Base-by-base conservation (phyloP, 345 rosid species). In the Gossypium australe region DNA sequence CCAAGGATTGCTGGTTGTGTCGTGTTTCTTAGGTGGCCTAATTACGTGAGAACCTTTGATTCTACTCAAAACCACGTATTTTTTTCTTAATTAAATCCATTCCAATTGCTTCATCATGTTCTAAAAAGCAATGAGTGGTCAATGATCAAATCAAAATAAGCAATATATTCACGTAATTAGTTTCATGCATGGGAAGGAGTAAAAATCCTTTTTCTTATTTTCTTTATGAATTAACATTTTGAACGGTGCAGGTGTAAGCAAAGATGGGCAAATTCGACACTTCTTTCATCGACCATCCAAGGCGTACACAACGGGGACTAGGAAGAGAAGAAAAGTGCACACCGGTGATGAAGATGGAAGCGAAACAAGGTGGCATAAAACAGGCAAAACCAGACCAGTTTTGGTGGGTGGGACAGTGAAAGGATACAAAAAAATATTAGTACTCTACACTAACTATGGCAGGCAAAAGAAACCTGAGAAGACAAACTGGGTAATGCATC, bases 401-500 rank as follows among this genome's bases (percentile, higher is more conserved):
- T 75, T 67, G 67, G 76, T 11, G 16, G 72, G 38, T 71, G 94
- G 93, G 18, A 55, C 61, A 7, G 78, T 84, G 57, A 89, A 82
- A 24, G 98, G 98, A 16, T 94, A 87, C 84, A 94, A 94, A 83
- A 92, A 94, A 77, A 94, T 94, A 51, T 75, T 92, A 59, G 97
- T 92, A 7, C 94, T 94, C 43, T 94, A 94, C 89, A 89, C 94
- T 22, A 94, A 94, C 80, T 88, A 87, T 64, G 94, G 98, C 2
- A 86, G 94, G 78, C 92, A 90, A 72, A 86, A 82, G 76, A 92
- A 92, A 65, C 97, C 97, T 0, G 98, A 92, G 80, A 94, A 92
- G 76, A 90, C 97, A 45, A 90, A 87, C 80, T 94, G 98, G 98
- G 97, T 94, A 34, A 94, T 94, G 97, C 98, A 94, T 77, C 98